Evolutionary conservation across 805 yeast genomes (phyloP).

Genomic region (Candida quercuum): DNA sequence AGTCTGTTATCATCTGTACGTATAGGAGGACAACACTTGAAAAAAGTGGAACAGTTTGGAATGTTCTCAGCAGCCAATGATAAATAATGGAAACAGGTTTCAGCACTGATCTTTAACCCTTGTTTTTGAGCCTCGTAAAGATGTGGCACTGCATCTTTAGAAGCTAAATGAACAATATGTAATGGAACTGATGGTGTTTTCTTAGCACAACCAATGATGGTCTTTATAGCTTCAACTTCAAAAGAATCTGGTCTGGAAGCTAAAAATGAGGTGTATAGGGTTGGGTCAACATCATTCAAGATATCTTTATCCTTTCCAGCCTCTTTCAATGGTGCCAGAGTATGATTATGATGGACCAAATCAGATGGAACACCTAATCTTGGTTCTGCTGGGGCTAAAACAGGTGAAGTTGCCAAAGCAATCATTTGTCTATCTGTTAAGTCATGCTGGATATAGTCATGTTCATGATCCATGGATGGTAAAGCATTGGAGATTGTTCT

Average conservation of each 20-base stretch:
- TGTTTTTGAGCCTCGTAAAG: constrained; percentile 55
- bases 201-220: constrained; percentile 59
- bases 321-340: constrained; percentile 33
- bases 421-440: constrained; percentile 46
- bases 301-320: constrained; percentile 37
- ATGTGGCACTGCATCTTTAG: constrained; percentile 76
- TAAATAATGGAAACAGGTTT: constrained; percentile 91
- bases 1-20: constrained; percentile 67
- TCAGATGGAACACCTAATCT: constrained; percentile 39
- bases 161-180: constrained; percentile 88
- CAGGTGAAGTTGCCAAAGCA: constrained; percentile 51
- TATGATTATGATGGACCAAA: constrained; percentile 23
- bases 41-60: constrained; percentile 72
- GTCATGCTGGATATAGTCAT: constrained; percentile 12
- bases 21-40: constrained; percentile 95
- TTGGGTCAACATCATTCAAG: constrained; percentile 29
- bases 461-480: constrained; percentile 4
- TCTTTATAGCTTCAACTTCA: constrained; percentile 79
- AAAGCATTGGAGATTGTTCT: constrained; percentile 3
- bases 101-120: constrained; percentile 69
- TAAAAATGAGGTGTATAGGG: constrained; percentile 21
- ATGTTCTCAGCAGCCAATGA: constrained; percentile 74
- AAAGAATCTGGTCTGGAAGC: constrained; percentile 86
- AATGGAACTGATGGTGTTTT: constrained; percentile 56
- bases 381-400: constrained; percentile 56